A percentile compares a stretch with the other conserved stretches of the same genome.
phyloP scores from a whole-genome alignment of 1,284 basidiomycete genomes.

The Boletus calvinii region DNA sequence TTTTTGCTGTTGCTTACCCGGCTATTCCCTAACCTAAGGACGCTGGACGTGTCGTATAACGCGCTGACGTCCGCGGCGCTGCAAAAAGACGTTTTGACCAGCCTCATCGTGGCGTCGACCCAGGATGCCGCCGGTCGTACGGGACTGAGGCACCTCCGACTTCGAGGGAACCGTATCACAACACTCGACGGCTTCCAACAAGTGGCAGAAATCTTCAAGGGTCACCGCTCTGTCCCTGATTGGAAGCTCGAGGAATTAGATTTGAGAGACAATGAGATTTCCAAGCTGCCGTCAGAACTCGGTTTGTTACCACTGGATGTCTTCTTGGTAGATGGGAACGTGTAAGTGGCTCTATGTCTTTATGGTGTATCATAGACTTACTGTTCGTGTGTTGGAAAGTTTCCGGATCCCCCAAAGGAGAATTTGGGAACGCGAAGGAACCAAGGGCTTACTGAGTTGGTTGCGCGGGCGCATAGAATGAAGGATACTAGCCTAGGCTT shows the following conservation, averaged over 20 bases:
- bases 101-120: slow-evolving; percentile 47
- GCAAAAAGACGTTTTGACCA: slow-evolving; percentile 43
- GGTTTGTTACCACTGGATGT: slow-evolving; percentile 75
- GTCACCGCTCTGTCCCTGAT: slow-evolving; percentile 55
- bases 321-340: slow-evolving; percentile 80
- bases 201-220: slow-evolving; percentile 60
- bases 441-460: slow-evolving; percentile 76
- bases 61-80: slow-evolving; percentile 53
- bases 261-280: slow-evolving; percentile 74
- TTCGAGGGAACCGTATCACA: slow-evolving; percentile 65
- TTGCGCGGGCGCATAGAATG: slow-evolving; percentile 67
- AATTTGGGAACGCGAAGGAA: slow-evolving; percentile 82
- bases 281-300: slow-evolving; percentile 61
- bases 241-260: slow-evolving; percentile 81
- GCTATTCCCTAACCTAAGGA: slow-evolving; percentile 66
- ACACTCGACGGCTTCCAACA: slow-evolving; percentile 60
- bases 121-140: slow-evolving; percentile 29
- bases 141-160: slow-evolving; percentile 60
- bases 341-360: slow-evolving; percentile 47
- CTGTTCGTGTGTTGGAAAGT: slow-evolving; percentile 35
- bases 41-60: slow-evolving; percentile 75
- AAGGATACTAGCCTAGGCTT: neutral
- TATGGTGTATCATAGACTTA: slow-evolving; percentile 4
- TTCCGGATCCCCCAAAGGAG: slow-evolving; percentile 77
- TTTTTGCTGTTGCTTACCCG: slow-evolving; percentile 56